phyloP scores from a whole-genome alignment of 2,329 filamentous ascomycete species.

The Fusarium subglutinans region DNA sequence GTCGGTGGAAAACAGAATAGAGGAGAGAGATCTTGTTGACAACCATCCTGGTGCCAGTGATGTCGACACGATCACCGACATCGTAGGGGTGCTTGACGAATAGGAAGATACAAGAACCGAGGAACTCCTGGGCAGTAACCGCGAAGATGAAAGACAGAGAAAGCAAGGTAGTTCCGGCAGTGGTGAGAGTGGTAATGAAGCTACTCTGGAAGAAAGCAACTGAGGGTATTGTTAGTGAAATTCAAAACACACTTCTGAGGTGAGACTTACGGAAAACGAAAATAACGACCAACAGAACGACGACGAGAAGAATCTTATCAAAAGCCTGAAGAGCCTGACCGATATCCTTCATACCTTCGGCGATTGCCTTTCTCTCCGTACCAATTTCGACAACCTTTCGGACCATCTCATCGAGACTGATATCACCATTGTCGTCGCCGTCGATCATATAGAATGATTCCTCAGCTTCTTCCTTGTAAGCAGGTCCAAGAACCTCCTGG shows the following conservation, averaged over 20 bases:
- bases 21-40: slow-evolving; percentile 95
- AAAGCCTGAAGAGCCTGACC: slow-evolving; percentile 92
- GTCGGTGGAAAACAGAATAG: slow-evolving; percentile 89
- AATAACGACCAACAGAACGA: slow-evolving; percentile 82
- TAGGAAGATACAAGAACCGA: slow-evolving; percentile 98
- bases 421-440: slow-evolving; percentile 89
- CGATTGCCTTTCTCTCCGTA: slow-evolving; percentile 86
- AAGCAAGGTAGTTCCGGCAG: slow-evolving; percentile 89
- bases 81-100: slow-evolving; percentile 99
- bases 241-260: not conserved
- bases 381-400: slow-evolving; percentile 85
- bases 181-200: slow-evolving; percentile 86
- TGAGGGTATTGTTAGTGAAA: slow-evolving; percentile 41
- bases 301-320: slow-evolving; percentile 83
- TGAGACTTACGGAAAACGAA: slow-evolving; percentile 77
- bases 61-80: slow-evolving; percentile 92
- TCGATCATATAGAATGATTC: slow-evolving; percentile 86
- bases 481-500: slow-evolving; percentile 82
- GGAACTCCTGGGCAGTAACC: slow-evolving; percentile 89
- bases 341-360: slow-evolving; percentile 96
- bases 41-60: slow-evolving; percentile 73
- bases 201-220: slow-evolving; percentile 89
- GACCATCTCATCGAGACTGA: slow-evolving; percentile 95
- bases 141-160: slow-evolving; percentile 98
- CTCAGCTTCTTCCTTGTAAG: slow-evolving; percentile 79